Conservation (phyloP, 495 filamentous ascomycete species). For the Durotheca rogersii region DNA sequence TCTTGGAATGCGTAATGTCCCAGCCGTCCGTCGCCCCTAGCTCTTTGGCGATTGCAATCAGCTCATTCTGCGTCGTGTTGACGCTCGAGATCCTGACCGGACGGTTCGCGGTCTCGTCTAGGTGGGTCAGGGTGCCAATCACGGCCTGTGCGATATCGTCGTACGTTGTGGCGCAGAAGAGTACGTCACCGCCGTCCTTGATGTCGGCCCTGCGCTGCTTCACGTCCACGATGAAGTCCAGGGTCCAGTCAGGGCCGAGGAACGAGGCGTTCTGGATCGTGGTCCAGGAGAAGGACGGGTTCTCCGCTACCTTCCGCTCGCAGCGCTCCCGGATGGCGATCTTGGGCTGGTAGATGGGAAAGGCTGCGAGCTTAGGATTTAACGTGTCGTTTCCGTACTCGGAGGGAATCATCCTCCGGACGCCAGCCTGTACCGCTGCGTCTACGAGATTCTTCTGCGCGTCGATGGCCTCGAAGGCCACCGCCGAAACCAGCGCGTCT, state of each 20-base stretch:
- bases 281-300: conserved; percentile 47
- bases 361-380: conserved; percentile 41
- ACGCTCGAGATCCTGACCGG: conserved; percentile 28
- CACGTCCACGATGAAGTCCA: conserved; percentile 32
- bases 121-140: conserved; percentile 30
- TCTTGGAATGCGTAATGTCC: conserved; percentile 26
- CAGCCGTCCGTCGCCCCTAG: conserved; percentile 24
- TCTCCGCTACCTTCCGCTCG: conserved; percentile 34
- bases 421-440: conserved; percentile 55
- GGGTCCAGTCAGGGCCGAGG: conserved; percentile 33
- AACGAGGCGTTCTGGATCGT: conserved; percentile 45
- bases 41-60: conserved; percentile 29
- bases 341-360: conserved; percentile 41
- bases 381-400: conserved; percentile 53
- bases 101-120: conserved; percentile 28
- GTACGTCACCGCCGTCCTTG: conserved; percentile 28
- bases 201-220: conserved; percentile 30
- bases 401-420: conserved; percentile 60
- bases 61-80: conserved; percentile 29
- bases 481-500: conserved; percentile 55
- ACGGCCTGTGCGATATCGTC: conserved; percentile 28
- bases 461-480: conserved; percentile 37
- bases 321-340: conserved; percentile 43
- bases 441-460: conserved; percentile 55
- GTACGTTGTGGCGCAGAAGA: conserved; percentile 29